phyloP scores from a whole-genome alignment of 1,284 basidiomycete genomes.

The Pascua sp. region DNA sequence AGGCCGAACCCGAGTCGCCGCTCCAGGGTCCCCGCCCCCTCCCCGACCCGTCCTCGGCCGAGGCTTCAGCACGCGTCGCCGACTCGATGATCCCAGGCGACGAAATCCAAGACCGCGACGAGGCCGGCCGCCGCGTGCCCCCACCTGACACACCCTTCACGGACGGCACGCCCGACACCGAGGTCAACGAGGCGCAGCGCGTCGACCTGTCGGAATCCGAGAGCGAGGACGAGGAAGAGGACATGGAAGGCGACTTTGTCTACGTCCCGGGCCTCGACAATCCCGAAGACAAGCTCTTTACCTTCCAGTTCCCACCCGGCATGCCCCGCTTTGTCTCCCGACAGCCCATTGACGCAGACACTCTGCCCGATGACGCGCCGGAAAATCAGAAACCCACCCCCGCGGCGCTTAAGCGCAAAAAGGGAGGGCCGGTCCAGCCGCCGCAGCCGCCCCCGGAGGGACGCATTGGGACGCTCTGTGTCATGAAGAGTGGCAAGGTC shows the following conservation, averaged over 20 bases:
- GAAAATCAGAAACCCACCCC: conserved; percentile 32
- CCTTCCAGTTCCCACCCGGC: conserved; percentile 88
- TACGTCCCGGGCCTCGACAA: conserved; percentile 37
- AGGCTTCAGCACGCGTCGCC: conserved; percentile 29
- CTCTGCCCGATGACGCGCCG: conserved; percentile 1
- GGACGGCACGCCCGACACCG: conserved; percentile 21
- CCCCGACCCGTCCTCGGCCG: conserved; percentile 4
- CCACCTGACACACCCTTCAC: conserved; percentile 32
- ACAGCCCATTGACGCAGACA: conserved; percentile 19
- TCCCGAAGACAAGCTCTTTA: conserved; percentile 68
- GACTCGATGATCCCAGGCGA: conserved; percentile 40
- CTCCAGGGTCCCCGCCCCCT: not conserved
- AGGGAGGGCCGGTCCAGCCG: conserved; percentile 16
- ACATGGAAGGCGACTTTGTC: conserved; percentile 77
- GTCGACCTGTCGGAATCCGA: conserved; percentile 79
- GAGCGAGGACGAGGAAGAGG: conserved; percentile 78
- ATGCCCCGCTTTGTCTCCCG: conserved; percentile 67
- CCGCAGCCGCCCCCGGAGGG: conserved; percentile 59
- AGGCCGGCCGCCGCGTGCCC: conserved; percentile 31
- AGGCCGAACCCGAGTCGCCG: conserved; percentile 40
- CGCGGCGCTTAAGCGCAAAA: conserved; percentile 35
- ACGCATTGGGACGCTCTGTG: conserved; percentile 72
- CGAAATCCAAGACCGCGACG: conserved; percentile 39
- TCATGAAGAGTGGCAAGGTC: conserved; percentile 78
- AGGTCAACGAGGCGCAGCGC: conserved; percentile 63